Evolutionary conservation across 2,329 filamentous ascomycete genomes (phyloP), one percentile per base, ranked within the genome.

Genomic region (Leptographium flavum): DNA sequence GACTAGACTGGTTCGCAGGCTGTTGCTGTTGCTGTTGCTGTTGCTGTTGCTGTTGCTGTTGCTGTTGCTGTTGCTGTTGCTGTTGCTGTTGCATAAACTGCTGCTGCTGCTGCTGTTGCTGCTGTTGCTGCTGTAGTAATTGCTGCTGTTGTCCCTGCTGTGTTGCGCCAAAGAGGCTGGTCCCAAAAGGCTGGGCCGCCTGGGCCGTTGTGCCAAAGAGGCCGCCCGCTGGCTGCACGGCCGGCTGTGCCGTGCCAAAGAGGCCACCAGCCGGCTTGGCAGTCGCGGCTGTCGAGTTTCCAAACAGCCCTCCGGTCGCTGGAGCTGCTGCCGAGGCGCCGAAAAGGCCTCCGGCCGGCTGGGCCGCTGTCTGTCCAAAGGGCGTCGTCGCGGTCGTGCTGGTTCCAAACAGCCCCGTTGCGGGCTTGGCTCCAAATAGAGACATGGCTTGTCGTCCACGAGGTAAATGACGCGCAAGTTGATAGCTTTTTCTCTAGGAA

Each of bases 11-110:
- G 23, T 42, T 46, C 23, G 66, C 66, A 45, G 64, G 58, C 50
- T 61, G 60, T 47, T 63, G 60, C 49, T 56, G 56, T 42, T 61
- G 54, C 44, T 54, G 55, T 44, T 59, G 57, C 42, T 64, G 57
- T 31, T 58, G 59, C 35, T 63, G 62, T 39, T 64, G 64, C 30
- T 61, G 58, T 35, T 62, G 59, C 8, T 47, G 48, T 7, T 56
- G 41, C 31, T 60, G 59, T 11, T 52, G 46, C 42, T 55, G 46
- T 54, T 54, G 53, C 53, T 57, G 51, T 49, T 65, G 60, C 49
- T 61, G 56, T 39, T 59, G 62, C 45, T 70, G 67, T 45, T 68
- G 65, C 46, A 65, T 58, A 45, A 60, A 60, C 45, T 64, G 57
- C 35, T 62, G 55, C 53, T 68, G 65, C 47, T 62, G 63, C 49